These are phyloP conservation scores for Pigoraptor vietnamica DNA, from an alignment of 78 protist species.

Conservation along the genomic window DNA sequence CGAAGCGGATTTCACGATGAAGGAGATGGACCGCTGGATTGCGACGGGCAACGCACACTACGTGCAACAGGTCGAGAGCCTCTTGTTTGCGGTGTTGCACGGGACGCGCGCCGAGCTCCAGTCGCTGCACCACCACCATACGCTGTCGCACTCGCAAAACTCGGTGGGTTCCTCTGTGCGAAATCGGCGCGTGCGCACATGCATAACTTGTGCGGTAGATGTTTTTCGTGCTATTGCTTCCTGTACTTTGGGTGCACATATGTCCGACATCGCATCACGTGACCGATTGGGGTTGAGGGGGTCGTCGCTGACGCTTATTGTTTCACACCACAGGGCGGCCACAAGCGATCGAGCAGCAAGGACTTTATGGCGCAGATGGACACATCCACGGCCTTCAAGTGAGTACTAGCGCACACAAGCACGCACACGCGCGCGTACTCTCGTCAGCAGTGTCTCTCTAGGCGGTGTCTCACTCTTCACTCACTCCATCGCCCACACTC, in stretches of 20 bases:
- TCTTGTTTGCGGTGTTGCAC: not conserved
- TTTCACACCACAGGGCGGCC: not conserved
- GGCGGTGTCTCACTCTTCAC: too few species aligned
- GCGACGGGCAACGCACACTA: not conserved
- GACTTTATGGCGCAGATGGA: not conserved
- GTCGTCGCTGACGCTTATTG: too few species aligned
- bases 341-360: not conserved
- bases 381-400: not conserved
- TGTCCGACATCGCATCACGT: not conserved
- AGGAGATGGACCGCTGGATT: not conserved
- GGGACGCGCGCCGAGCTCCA: not conserved
- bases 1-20: not conserved
- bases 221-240: not conserved
- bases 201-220: not conserved
- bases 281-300: too few species aligned
- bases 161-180: not conserved
- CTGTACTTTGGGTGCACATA: not conserved
- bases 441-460: too few species aligned
- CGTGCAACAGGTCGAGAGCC: not conserved
- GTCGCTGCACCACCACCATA: not conserved
- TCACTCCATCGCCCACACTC: not conserved
- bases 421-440: too few species aligned
- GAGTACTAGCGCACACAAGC: too few species aligned
- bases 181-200: not conserved
- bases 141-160: not conserved